These are phyloP conservation scores for Wallacemonas rigidus DNA, from an alignment of 208 protist species.

Conservation along the genomic window DNA sequence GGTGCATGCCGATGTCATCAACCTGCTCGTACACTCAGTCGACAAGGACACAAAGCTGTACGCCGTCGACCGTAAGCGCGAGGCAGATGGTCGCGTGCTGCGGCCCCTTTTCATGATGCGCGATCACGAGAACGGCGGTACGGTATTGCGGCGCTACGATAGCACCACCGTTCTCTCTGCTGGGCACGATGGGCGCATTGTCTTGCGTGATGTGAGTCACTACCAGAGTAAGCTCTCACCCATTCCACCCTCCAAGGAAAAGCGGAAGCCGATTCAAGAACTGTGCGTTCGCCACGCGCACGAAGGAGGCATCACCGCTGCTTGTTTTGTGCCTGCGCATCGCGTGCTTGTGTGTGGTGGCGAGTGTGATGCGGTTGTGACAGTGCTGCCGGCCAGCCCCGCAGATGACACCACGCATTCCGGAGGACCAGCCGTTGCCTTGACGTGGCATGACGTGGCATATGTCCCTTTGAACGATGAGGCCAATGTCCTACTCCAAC, in stretches of 20 bases:
- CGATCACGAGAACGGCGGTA: slow-evolving; percentile 74
- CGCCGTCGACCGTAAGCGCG: slow-evolving; percentile 61
- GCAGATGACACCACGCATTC: too few species aligned
- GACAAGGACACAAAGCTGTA: slow-evolving; percentile 90
- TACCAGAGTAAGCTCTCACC: slow-evolving; percentile 63
- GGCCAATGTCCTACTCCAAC: too few species aligned
- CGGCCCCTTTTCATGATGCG: slow-evolving; percentile 78
- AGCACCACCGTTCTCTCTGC: slow-evolving; percentile 48
- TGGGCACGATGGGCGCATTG: slow-evolving; percentile 62
- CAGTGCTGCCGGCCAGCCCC: not conserved
- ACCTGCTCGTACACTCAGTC: slow-evolving; percentile 73
- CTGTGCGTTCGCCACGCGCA: slow-evolving; percentile 45
- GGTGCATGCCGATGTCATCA: slow-evolving; percentile 46
- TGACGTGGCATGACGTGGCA: too few species aligned
- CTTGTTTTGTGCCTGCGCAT: slow-evolving; percentile 21
- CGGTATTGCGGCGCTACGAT: slow-evolving; percentile 35
- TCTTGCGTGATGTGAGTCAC: slow-evolving; percentile 64
- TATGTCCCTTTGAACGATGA: too few species aligned
- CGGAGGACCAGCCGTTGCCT: too few species aligned
- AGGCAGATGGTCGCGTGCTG: slow-evolving; percentile 50
- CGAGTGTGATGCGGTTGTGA: slow-evolving; percentile 20
- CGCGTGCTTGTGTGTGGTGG: slow-evolving; percentile 33
- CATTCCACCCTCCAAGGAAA: slow-evolving; percentile 80
- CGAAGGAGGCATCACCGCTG: slow-evolving; percentile 50
- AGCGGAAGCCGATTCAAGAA: slow-evolving; percentile 54